phyloP scores from a whole-genome alignment of 208 protist genomes.

The Leishmania tarentolae region DNA sequence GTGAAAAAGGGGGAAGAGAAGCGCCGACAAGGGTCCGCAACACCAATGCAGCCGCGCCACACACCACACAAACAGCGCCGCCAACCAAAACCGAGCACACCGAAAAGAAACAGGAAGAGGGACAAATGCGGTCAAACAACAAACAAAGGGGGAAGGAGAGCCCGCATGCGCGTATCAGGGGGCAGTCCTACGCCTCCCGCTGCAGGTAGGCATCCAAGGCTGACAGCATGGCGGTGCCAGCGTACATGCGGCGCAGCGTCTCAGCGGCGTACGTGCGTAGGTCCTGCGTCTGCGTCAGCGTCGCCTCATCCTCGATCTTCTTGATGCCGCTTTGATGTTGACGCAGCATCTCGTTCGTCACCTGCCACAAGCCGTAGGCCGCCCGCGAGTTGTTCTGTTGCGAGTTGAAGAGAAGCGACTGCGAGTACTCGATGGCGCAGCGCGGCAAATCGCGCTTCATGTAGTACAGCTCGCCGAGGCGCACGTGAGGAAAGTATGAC shows the following conservation, averaged over 20 bases:
- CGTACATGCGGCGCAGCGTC: conserved; percentile 78
- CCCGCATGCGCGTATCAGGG: neutral
- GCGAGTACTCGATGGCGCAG: conserved; percentile 64
- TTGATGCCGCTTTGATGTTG: conserved; percentile 36
- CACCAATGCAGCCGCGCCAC: neutral
- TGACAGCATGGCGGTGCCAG: conserved; percentile 63
- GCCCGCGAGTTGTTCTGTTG: conserved; percentile 77
- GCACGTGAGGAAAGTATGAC: conserved; percentile 61
- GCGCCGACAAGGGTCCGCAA: neutral
- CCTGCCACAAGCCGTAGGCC: conserved; percentile 76
- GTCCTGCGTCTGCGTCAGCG: conserved; percentile 45
- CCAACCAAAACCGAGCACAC: neutral
- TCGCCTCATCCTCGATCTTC: conserved; percentile 41
- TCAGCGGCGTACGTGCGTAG: conserved; percentile 61
- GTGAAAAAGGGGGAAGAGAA: neutral
- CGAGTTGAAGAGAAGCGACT: conserved; percentile 78
- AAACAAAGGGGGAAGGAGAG: neutral
- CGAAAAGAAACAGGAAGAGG: neutral
- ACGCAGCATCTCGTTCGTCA: conserved; percentile 53
- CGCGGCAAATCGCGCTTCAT: conserved; percentile 58
- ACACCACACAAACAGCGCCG: neutral
- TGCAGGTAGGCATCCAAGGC: conserved; percentile 68
- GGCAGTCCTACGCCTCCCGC: conserved; percentile 23
- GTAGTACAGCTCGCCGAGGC: conserved; percentile 80
- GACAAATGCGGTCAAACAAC: neutral